Conservation (phyloP, 495 filamentous ascomycete species). For the Melanomma pulvis-pyrius region DNA sequence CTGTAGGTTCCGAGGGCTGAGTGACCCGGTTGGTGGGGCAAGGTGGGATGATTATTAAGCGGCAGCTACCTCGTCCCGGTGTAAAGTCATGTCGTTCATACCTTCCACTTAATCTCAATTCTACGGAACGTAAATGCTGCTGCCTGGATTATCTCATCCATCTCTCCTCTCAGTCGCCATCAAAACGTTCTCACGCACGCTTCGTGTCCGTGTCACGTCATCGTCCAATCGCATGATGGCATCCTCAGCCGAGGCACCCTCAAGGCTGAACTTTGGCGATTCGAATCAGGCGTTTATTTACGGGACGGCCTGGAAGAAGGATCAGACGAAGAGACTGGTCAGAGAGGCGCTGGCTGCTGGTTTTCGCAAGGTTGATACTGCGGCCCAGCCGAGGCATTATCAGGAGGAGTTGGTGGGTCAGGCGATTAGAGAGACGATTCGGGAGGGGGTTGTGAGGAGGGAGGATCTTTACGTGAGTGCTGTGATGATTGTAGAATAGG, state of each 20-base stretch:
- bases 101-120: too few species aligned
- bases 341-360: constrained; percentile 68
- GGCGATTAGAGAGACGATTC: constrained; percentile 62
- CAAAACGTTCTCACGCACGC: neutral
- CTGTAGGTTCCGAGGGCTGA: constrained; percentile 1
- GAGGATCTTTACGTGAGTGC: constrained; percentile 32
- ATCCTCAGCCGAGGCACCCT: constrained; percentile 5
- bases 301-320: constrained; percentile 89
- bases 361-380: constrained; percentile 77
- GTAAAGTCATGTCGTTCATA: too few species aligned
- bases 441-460: constrained; percentile 59
- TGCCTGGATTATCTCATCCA: too few species aligned
- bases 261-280: neutral
- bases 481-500: too few species aligned
- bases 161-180: neutral
- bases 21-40: constrained; percentile 10
- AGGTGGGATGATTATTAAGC: neutral
- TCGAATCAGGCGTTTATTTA: constrained; percentile 65
- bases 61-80: too few species aligned
- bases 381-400: constrained; percentile 79
- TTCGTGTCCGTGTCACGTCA: neutral
- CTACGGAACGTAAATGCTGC: too few species aligned
- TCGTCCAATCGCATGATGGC: constrained; percentile 26
- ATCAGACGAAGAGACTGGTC: constrained; percentile 66
- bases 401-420: constrained; percentile 71